A percentile compares a stretch with the other conserved stretches of the same genome.
Evolutionary conservation across 2,329 filamentous ascomycete genomes (phyloP).

Genomic region (Colletotrichum sp.): DNA sequence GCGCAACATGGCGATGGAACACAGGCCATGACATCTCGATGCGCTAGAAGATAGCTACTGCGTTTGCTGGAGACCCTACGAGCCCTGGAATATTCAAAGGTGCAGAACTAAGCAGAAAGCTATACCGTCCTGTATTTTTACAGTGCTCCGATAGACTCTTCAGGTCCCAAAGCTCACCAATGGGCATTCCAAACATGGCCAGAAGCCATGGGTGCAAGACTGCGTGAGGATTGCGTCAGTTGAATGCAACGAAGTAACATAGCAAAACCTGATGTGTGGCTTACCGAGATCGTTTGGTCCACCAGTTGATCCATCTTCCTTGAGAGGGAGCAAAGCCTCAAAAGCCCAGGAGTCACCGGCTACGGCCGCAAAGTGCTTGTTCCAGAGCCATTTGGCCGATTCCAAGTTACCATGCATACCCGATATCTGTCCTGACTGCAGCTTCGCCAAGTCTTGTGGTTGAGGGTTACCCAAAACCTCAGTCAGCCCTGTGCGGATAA

Average conservation of each 20-base stretch:
- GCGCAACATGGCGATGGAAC: neutral
- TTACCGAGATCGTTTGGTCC: neutral
- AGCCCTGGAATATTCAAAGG: neutral
- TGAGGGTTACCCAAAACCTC: conserved; percentile 58
- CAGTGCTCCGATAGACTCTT: neutral
- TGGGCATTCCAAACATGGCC: neutral
- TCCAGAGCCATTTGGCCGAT: conserved; percentile 62
- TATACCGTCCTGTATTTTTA: neutral
- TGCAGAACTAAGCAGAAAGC: neutral
- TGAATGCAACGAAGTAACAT: neutral
- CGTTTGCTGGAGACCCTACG: neutral
- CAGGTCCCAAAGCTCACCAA: neutral
- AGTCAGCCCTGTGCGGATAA: conserved; percentile 68
- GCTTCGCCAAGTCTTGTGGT: conserved; percentile 36
- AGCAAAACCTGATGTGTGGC: neutral
- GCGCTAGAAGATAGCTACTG: neutral
- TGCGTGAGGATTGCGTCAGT: neutral
- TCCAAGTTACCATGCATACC: neutral
- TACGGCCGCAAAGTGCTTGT: conserved; percentile 71
- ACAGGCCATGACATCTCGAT: neutral
- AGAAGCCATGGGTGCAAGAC: neutral
- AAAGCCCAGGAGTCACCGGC: conserved; percentile 68
- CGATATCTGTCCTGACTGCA: conserved; percentile 18
- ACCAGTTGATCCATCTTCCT: neutral
- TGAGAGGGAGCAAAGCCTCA: conserved; percentile 62